phyloP scores from a whole-genome alignment of 495 filamentous ascomycete species.

The Rostrohypoxylon terebratum region DNA sequence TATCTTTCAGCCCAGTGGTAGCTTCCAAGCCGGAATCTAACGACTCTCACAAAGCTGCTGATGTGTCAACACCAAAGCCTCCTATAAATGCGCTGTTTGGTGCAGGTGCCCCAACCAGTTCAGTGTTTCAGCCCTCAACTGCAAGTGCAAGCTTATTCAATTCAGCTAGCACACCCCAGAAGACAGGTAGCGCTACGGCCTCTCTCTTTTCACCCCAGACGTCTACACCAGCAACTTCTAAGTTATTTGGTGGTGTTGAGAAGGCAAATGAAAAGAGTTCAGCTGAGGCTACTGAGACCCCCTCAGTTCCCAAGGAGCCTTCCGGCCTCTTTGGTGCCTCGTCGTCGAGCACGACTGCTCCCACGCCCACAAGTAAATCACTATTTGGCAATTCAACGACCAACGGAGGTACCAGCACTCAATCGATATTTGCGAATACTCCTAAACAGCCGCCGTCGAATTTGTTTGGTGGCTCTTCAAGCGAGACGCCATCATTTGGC shows the following conservation, averaged over 20 bases:
- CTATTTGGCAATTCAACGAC: conserved; percentile 25
- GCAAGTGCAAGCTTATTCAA: conserved; percentile 35
- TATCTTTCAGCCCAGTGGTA: conserved; percentile 39
- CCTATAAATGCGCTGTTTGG: conserved; percentile 33
- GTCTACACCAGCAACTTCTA: conserved; percentile 23
- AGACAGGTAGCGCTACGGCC: conserved; percentile 23
- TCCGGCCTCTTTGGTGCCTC: conserved; percentile 46
- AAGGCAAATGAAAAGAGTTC: conserved; percentile 43
- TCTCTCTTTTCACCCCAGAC: conserved; percentile 32
- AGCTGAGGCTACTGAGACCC: conserved; percentile 40
- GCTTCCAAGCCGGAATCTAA: conserved; percentile 17
- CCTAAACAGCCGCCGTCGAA: conserved; percentile 20
- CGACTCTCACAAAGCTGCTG: conserved; percentile 12
- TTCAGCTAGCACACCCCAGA: conserved; percentile 21
- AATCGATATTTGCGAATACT: conserved; percentile 17
- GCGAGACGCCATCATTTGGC: conserved; percentile 25
- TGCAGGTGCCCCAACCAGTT: conserved; percentile 15
- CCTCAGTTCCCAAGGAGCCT: conserved; percentile 30
- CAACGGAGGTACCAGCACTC: neutral
- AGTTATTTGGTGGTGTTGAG: conserved; percentile 45
- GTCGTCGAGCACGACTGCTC: conserved; percentile 26
- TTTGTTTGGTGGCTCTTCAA: conserved; percentile 49
- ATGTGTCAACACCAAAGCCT: conserved; percentile 24
- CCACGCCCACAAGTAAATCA: conserved; percentile 20
- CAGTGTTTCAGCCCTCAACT: conserved; percentile 24